Conservation (phyloP, 1,284 basidiomycete genomes). For the Leccinum insolens region DNA sequence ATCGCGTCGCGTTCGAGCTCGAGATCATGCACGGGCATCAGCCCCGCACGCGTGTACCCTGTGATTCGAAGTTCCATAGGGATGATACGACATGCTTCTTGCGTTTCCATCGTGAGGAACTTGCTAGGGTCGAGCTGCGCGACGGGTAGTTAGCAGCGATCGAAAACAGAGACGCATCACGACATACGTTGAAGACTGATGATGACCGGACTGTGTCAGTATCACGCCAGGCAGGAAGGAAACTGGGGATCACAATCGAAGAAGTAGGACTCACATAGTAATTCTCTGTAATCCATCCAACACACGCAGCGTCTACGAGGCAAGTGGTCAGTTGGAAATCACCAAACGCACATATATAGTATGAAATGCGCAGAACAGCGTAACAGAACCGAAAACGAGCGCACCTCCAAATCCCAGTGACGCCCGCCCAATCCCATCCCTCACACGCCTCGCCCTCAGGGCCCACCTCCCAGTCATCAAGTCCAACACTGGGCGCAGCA, state of each 20-base stretch:
- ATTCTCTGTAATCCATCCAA: conserved; percentile 60
- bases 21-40: conserved; percentile 32
- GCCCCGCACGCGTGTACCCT: conserved; percentile 43
- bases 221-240: neutral
- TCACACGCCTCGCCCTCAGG: conserved; percentile 18
- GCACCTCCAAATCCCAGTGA: conserved; percentile 37
- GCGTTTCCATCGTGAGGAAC: conserved; percentile 34
- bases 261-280: conserved; percentile 44
- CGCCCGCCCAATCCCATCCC: too few relatives aligned
- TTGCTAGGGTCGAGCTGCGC: conserved; percentile 29
- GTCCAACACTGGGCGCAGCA: neutral
- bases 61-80: conserved; percentile 50
- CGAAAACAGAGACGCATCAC: neutral
- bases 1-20: conserved; percentile 1
- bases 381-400: neutral
- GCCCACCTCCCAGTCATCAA: conserved; percentile 22
- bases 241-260: neutral
- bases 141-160: neutral
- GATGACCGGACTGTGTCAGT: neutral
- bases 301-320: conserved; percentile 51
- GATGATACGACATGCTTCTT: conserved; percentile 56
- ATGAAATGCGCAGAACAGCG: too few relatives aligned
- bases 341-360: neutral
- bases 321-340: conserved; percentile 10
- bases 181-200: conserved; percentile 28